Percentiles rank a stretch among this genome's conserved stretches.
These are phyloP conservation scores for Bolboschoenus planiculmis DNA, from an alignment of 176 grass and related monocot species.

Conservation along the genomic window DNA sequence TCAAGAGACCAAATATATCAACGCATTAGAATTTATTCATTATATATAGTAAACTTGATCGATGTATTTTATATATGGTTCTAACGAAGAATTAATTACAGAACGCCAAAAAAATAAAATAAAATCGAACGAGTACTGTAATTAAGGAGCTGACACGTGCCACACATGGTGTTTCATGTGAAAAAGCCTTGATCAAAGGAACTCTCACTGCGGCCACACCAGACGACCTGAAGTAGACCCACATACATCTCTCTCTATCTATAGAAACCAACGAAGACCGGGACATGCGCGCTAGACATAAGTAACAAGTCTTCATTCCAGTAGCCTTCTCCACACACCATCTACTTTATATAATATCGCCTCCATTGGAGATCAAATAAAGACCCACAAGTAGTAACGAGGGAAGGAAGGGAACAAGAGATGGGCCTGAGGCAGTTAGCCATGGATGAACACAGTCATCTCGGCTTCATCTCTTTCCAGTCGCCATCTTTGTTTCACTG, in stretches of 20 bases:
- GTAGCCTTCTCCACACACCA: slow-evolving; percentile 14
- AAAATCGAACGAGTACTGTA: background rate
- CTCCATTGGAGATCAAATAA: background rate
- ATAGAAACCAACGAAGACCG: slow-evolving; percentile 5
- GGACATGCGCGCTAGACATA: slow-evolving; percentile 16
- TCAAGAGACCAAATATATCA: too few species aligned
- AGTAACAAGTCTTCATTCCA: slow-evolving; percentile 17
- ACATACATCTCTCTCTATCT: background rate
- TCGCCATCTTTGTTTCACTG: background rate
- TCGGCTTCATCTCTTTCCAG: slow-evolving; percentile 4
- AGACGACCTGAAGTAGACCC: background rate
- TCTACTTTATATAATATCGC: background rate
- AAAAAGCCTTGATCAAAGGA: slow-evolving; percentile 8
- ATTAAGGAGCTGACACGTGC: background rate
- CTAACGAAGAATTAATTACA: background rate
- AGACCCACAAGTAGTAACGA: background rate
- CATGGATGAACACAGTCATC: slow-evolving; percentile 15
- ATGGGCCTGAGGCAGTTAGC: slow-evolving; percentile 12
- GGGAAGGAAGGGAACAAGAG: background rate
- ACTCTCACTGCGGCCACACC: background rate
- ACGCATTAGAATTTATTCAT: too few species aligned
- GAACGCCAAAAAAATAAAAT: background rate
- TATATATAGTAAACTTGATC: too few species aligned
- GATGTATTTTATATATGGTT: too few species aligned
- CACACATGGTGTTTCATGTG: slow-evolving; percentile 9